phyloP scores from a whole-genome alignment of 441 rosid species.

The Eugenia klotzschiana region DNA sequence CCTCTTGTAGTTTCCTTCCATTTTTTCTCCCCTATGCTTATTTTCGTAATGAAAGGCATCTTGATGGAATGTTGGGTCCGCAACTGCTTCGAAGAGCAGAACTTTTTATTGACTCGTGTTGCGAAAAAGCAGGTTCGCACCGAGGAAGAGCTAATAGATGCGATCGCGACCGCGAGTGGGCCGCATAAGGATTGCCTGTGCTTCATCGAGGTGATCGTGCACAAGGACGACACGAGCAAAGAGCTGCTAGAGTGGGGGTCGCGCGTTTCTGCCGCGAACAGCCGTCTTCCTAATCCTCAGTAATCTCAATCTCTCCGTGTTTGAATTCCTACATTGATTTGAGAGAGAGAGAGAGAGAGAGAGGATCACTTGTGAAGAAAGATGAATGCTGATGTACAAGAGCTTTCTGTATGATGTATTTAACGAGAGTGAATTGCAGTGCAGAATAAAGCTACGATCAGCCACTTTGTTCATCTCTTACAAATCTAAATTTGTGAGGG shows the following conservation, averaged over 20 bases:
- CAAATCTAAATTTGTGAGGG: neutral
- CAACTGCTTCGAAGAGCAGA: neutral
- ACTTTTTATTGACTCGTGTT: neutral
- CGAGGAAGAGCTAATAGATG: neutral
- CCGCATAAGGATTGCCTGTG: neutral
- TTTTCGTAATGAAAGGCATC: neutral
- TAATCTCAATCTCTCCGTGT: neutral
- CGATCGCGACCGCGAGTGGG: neutral
- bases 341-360: neutral
- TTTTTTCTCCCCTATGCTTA: neutral
- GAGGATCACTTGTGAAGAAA: neutral
- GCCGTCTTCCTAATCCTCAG: slow-evolving; percentile 10
- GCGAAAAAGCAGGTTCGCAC: neutral
- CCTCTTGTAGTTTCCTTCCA: neutral
- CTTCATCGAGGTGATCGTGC: slow-evolving; percentile 9
- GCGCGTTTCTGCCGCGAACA: slow-evolving; percentile 1
- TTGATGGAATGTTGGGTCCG: neutral
- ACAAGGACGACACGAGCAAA: slow-evolving; percentile 8
- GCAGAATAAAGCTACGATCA: neutral
- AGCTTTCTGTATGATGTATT: neutral
- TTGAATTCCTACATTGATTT: neutral
- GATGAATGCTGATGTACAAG: neutral
- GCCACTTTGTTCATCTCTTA: neutral
- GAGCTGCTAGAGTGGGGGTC: slow-evolving; percentile 11
- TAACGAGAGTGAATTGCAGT: neutral